These are phyloP conservation scores for Aspergillus bridgeri DNA, from an alignment of 495 filamentous ascomycete genomes.

Conservation along the genomic window DNA sequence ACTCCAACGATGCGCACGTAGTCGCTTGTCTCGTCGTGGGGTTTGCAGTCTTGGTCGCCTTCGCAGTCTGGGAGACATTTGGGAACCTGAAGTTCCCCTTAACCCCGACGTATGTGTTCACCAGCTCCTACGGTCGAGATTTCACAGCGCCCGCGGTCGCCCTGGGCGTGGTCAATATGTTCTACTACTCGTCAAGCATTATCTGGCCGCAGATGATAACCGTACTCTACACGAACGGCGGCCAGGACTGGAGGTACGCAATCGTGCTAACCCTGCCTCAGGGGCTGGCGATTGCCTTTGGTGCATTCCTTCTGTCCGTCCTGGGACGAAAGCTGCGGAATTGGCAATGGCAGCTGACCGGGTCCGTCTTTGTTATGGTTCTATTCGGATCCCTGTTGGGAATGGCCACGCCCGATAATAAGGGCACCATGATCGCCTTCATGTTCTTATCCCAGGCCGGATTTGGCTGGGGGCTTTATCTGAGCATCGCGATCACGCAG, in stretches of 20 bases:
- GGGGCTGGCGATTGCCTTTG: conserved; percentile 21
- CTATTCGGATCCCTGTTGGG: conserved; percentile 23
- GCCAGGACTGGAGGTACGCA: conserved; percentile 21
- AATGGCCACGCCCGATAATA: conserved; percentile 22
- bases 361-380: conserved; percentile 25
- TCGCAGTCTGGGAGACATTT: conserved; percentile 27
- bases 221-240: conserved; percentile 20
- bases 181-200: conserved; percentile 29
- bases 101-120: conserved; percentile 20
- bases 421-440: conserved; percentile 25
- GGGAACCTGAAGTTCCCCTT: conserved; percentile 21
- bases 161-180: conserved; percentile 26
- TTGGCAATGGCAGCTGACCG: conserved; percentile 28
- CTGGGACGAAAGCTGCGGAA: conserved; percentile 23
- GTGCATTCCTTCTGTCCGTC: conserved; percentile 20
- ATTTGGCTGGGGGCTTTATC: conserved; percentile 25
- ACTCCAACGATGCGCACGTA: conserved; percentile 24
- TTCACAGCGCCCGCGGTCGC: conserved; percentile 26
- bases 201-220: conserved; percentile 28
- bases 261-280: conserved; percentile 23
- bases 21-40: conserved; percentile 23
- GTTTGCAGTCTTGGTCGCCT: conserved; percentile 16
- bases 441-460: conserved; percentile 26
- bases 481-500: conserved; percentile 25
- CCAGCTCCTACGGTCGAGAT: conserved; percentile 22